Percentiles rank a stretch among this genome's conserved stretches.
phyloP scores from a whole-genome alignment of 1,139 yeast genomes.

The Saccharomycopsis hybrid region DNA sequence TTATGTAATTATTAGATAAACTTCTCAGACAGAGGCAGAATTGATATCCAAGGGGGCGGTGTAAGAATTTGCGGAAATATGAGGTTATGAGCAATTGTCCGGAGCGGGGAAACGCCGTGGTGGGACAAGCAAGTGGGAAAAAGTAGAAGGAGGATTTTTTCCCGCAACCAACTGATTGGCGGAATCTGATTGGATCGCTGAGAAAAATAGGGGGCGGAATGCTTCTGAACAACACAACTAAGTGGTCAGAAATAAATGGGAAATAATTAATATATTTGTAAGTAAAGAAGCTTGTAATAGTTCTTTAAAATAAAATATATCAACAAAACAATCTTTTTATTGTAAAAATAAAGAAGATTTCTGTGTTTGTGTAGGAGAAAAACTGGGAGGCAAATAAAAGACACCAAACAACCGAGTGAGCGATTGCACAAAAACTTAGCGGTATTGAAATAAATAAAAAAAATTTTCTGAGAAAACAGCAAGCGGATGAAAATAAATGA shows the following conservation, averaged over 20 bases:
- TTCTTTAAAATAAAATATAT: not conserved
- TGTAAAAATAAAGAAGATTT: not conserved
- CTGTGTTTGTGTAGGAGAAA: not conserved
- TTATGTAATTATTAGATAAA: too few species aligned
- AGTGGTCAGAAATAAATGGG: constrained; percentile 20
- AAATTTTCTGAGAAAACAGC: constrained; percentile 8
- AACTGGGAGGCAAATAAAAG: too few species aligned
- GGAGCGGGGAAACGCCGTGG: not conserved
- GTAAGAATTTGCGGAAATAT: too few species aligned
- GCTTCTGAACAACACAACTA: constrained; percentile 21
- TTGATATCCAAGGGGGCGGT: too few species aligned
- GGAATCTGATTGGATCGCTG: constrained; percentile 7
- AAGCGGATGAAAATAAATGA: constrained; percentile 8
- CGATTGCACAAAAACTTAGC: not conserved
- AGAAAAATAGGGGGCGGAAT: constrained; percentile 7
- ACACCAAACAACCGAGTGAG: constrained; percentile 1
- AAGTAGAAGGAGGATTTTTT: too few species aligned
- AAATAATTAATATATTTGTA: not conserved
- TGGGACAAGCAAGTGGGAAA: not conserved
- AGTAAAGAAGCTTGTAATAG: not conserved
- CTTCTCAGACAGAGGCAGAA: too few species aligned
- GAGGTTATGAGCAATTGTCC: constrained; percentile 1
- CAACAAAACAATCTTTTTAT: not conserved
- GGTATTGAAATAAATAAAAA: too few species aligned
- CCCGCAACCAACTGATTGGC: not conserved